Evolutionary conservation across 164 flowering plant species (phyloP).

Genomic region (Buxus sempervirens): DNA sequence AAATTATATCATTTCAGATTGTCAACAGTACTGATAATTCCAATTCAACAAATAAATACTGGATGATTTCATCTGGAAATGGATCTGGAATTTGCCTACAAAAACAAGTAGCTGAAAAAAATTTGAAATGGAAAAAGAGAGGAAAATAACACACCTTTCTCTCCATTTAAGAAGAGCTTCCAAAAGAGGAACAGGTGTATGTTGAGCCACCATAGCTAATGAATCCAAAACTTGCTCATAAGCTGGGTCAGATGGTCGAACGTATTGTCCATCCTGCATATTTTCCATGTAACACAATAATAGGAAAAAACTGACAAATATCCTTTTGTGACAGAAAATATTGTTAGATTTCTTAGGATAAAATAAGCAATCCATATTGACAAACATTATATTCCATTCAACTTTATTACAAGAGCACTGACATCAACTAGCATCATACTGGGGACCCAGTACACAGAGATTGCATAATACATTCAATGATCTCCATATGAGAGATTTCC

Average conservation of each 20-base stretch:
- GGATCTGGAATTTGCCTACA: background rate
- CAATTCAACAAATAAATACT: no score
- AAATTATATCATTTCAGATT: background rate
- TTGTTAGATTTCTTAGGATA: no score
- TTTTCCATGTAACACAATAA: constrained; percentile 7
- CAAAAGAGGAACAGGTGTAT: constrained; percentile 93
- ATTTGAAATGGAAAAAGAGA: background rate
- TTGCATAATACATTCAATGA: background rate
- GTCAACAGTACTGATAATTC: background rate
- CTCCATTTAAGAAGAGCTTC: constrained; percentile 97
- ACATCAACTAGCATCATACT: background rate
- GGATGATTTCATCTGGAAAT: background rate
- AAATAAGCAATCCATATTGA: background rate
- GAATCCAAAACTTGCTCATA: constrained; percentile 98
- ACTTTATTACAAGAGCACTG: background rate
- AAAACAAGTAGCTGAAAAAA: background rate
- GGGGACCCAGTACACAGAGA: background rate
- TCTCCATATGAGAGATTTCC: background rate
- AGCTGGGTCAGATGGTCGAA: constrained; percentile 97
- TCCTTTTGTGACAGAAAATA: background rate
- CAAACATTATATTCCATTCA: background rate
- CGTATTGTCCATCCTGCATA: constrained; percentile 93
- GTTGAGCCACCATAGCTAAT: constrained; percentile 94
- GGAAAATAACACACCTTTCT: constrained; percentile 50
- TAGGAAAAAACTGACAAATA: background rate